phyloP scores from a whole-genome alignment of 441 rosid species.

The Cnidoscolus chayamansa region DNA sequence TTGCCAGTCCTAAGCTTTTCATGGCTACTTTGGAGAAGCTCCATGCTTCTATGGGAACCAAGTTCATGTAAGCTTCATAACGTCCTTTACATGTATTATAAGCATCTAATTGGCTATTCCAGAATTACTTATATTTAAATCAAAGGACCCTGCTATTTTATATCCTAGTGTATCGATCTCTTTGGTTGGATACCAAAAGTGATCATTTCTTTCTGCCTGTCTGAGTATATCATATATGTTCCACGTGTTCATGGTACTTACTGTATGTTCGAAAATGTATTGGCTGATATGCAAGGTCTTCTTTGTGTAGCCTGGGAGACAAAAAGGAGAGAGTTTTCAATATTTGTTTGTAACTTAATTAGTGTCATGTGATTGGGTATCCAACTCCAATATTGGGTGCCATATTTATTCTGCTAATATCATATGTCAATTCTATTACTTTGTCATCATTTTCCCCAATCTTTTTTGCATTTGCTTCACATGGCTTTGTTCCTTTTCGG shows the following conservation, averaged over 20 bases:
- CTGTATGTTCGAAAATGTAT: background rate
- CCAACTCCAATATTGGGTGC: background rate
- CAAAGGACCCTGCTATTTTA: background rate
- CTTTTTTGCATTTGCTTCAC: background rate
- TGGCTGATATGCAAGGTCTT: too few relatives aligned
- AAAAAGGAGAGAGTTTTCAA: background rate
- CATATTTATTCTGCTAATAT: background rate
- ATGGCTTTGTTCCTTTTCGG: background rate
- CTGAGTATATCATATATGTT: background rate
- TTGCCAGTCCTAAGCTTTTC: slow-evolving; percentile 52
- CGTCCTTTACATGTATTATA: background rate
- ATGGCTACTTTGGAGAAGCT: slow-evolving; percentile 70
- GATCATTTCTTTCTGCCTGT: background rate
- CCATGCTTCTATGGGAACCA: slow-evolving; percentile 76
- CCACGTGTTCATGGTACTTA: background rate
- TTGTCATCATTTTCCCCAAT: background rate
- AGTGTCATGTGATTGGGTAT: background rate
- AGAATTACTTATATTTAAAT: background rate
- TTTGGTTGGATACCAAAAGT: background rate
- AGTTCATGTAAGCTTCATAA: slow-evolving; percentile 63
- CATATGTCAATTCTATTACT: background rate
- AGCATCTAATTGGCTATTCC: background rate
- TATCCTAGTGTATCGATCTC: background rate
- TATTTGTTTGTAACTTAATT: background rate
- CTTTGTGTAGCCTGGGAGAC: too few relatives aligned